Percentiles rank a stretch among this genome's conserved stretches.
Evolutionary conservation across 164 flowering plant species (phyloP).

Genomic region (Akebia trifoliata): DNA sequence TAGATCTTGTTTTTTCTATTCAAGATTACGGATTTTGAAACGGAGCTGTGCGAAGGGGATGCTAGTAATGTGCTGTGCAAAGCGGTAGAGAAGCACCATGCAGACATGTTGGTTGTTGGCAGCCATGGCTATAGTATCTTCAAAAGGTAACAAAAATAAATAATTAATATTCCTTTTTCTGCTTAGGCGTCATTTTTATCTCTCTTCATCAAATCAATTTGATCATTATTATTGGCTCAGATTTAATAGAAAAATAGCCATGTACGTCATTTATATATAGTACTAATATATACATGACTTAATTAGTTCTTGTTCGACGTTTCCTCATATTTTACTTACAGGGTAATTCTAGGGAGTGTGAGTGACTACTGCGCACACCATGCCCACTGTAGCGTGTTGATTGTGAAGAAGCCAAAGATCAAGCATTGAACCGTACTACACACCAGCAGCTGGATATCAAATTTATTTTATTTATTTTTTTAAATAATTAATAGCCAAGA

Average conservation of each 20-base stretch:
- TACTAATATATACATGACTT: no score
- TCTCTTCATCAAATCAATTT: neutral
- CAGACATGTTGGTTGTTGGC: constrained; percentile 47
- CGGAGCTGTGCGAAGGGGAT: constrained; percentile 48
- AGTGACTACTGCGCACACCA: constrained; percentile 85
- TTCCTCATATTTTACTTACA: constrained; percentile 20
- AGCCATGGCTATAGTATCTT: constrained; percentile 63
- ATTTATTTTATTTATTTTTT: no score
- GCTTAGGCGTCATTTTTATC: neutral
- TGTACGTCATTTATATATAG: no score
- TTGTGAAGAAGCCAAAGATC: constrained; percentile 71
- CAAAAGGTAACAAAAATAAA: constrained; percentile 37
- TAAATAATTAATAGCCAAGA: no score
- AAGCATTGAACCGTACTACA: constrained; percentile 29
- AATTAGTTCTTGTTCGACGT: no score
- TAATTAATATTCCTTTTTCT: neutral
- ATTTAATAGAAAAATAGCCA: no score
- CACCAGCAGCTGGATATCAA: no score
- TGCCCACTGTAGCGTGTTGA: constrained; percentile 84
- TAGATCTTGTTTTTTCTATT: constrained; percentile 2
- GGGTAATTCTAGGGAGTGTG: constrained; percentile 79
- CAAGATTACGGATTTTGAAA: constrained; percentile 27
- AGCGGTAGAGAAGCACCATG: constrained; percentile 44
- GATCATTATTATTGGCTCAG: no score
- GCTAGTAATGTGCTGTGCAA: constrained; percentile 49